Percentiles rank a stretch among this genome's conserved stretches.
Conservation (phyloP, 2,329 filamentous ascomycete genomes). For the Hirsutella minnesotensis region DNA sequence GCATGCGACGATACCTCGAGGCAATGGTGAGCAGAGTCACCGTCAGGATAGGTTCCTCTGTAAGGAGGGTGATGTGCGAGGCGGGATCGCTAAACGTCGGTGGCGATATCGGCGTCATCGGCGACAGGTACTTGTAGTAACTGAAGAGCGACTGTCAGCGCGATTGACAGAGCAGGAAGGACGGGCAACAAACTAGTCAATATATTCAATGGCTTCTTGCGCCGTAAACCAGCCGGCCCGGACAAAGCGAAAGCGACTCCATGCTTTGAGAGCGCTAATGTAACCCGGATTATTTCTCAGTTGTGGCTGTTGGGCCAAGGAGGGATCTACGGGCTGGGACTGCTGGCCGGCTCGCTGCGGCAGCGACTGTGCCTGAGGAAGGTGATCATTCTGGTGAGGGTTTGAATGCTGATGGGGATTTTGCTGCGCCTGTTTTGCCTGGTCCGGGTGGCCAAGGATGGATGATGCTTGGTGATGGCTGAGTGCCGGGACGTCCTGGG, state of each 20-base stretch:
- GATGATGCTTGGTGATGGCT: slow-evolving; percentile 5
- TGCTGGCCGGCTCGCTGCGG: slow-evolving; percentile 32
- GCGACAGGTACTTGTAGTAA: slow-evolving; percentile 85
- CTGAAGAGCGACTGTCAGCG: slow-evolving; percentile 24
- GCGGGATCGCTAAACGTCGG: slow-evolving; percentile 79
- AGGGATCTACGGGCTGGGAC: neutral
- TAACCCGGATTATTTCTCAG: slow-evolving; percentile 42
- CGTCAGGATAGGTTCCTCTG: slow-evolving; percentile 84
- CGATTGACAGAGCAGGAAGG: neutral
- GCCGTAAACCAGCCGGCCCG: slow-evolving; percentile 93
- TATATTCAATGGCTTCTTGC: slow-evolving; percentile 83
- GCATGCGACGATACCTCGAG: slow-evolving; percentile 72
- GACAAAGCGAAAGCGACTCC: slow-evolving; percentile 89
- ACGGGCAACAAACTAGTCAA: slow-evolving; percentile 60
- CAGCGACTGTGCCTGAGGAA: neutral
- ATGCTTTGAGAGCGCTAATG: slow-evolving; percentile 67
- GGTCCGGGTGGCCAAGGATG: slow-evolving; percentile 7
- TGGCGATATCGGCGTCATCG: slow-evolving; percentile 85
- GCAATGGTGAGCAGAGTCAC: slow-evolving; percentile 87
- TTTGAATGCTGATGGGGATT: slow-evolving; percentile 1
- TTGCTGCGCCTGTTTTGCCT: neutral
- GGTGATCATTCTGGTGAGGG: neutral
- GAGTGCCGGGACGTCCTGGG: slow-evolving; percentile 4
- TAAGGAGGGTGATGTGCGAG: slow-evolving; percentile 68
- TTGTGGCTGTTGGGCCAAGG: slow-evolving; percentile 25